Percentiles rank a stretch among this genome's conserved stretches.
phyloP scores from a whole-genome alignment of 2,329 filamentous ascomycete genomes.

The Cladophialophora exuberans region DNA sequence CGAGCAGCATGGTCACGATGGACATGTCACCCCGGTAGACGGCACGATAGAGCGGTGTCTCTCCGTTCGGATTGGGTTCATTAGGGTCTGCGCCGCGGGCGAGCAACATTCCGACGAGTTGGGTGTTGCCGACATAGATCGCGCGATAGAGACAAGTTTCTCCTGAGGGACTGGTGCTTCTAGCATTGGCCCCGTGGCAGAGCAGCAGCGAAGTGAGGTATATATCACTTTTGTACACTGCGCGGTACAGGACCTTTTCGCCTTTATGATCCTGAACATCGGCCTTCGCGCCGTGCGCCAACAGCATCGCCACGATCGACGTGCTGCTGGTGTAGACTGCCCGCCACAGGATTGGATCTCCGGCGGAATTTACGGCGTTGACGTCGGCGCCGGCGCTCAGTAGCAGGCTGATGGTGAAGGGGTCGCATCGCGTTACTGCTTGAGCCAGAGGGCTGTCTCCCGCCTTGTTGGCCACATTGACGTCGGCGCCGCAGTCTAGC shows the following conservation, averaged over 20 bases:
- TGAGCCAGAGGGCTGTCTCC: conserved; percentile 2
- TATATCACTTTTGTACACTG: not conserved
- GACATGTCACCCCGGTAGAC: not conserved
- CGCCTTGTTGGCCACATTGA: not conserved
- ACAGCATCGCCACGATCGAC: not conserved
- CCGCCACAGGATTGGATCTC: not conserved
- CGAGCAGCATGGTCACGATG: conserved; percentile 1
- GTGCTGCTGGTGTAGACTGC: not conserved
- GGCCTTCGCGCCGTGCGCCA: not conserved
- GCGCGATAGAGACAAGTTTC: conserved; percentile 5
- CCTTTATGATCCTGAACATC: not conserved
- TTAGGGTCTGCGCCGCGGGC: not conserved
- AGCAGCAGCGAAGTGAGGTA: not conserved
- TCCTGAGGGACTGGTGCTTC: not conserved
- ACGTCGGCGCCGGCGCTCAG: not conserved
- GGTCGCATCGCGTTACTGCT: not conserved
- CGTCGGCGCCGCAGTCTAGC: not conserved
- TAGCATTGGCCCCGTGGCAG: not conserved
- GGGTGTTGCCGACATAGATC: not conserved
- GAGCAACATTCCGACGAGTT: not conserved
- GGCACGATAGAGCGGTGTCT: conserved; percentile 2
- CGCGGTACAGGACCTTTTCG: not conserved
- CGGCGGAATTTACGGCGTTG: not conserved
- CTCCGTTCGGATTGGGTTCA: not conserved
- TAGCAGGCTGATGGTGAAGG: not conserved